Conservation (phyloP, 192 early-diverging fungal genomes). For the Irineochytrium annulatum region DNA sequence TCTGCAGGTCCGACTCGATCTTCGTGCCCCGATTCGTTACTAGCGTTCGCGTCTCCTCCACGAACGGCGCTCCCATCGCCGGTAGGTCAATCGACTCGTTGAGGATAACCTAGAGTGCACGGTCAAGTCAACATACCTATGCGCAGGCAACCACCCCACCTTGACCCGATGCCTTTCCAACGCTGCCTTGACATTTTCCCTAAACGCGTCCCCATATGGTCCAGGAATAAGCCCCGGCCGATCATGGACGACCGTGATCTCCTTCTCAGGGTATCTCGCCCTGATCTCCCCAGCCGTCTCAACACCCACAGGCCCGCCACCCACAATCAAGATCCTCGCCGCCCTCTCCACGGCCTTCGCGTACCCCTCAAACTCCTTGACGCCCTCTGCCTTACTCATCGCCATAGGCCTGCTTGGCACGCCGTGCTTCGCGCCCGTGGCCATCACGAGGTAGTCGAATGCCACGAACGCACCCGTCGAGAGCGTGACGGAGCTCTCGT, state of each 20-base stretch:
- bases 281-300: constrained; percentile 76
- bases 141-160: not conserved
- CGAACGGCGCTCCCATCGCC: not conserved
- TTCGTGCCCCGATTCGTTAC: constrained; percentile 31
- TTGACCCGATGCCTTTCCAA: not conserved
- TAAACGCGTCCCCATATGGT: not conserved
- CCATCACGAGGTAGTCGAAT: constrained; percentile 65
- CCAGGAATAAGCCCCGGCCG: constrained; percentile 23
- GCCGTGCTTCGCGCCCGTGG: constrained; percentile 60
- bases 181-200: not conserved
- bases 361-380: constrained; percentile 22
- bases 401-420: constrained; percentile 42
- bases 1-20: constrained; percentile 60
- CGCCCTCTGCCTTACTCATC: constrained; percentile 27
- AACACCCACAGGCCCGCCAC: constrained; percentile 67
- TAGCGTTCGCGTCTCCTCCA: constrained; percentile 23
- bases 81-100: constrained; percentile 5
- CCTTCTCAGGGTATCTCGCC: constrained; percentile 51
- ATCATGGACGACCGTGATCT: constrained; percentile 65
- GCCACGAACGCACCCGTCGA: constrained; percentile 43
- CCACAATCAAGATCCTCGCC: constrained; percentile 54
- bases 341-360: constrained; percentile 43
- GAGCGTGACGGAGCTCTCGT: constrained; percentile 37
- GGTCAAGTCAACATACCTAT: not conserved
- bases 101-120: not conserved